phyloP scores from a whole-genome alignment of 2,329 filamentous ascomycete species.

The Talaromyces sp. region DNA sequence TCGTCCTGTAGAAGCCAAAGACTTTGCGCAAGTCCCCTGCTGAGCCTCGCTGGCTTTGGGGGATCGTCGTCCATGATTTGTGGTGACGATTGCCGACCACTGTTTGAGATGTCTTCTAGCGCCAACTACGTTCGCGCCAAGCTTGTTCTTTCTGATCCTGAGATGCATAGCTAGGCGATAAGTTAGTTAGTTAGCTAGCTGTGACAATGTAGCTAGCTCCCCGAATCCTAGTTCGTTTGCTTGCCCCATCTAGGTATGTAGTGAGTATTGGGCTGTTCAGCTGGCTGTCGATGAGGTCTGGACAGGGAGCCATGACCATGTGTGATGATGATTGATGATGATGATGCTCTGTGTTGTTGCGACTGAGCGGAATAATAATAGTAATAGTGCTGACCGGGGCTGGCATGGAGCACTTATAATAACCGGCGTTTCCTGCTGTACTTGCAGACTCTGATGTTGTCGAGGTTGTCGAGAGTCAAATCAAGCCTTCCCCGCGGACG shows the following conservation, averaged over 20 bases:
- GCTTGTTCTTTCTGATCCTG: not conserved
- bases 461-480: not conserved
- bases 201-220: not conserved
- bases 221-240: not conserved
- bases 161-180: not conserved
- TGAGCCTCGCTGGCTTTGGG: not conserved
- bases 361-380: not conserved
- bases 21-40: not conserved
- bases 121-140: not conserved
- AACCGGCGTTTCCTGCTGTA: not conserved
- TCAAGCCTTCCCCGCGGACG: not conserved
- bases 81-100: not conserved
- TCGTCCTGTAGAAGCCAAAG: not conserved
- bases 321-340: not conserved
- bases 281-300: not conserved
- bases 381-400: not conserved
- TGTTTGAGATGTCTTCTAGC: not conserved
- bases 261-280: not conserved
- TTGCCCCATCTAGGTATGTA: no score
- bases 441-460: not conserved
- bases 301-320: not conserved
- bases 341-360: not conserved
- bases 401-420: not conserved
- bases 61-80: not conserved
- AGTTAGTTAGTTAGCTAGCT: no score